Evolutionary conservation across 2,329 filamentous ascomycete genomes (phyloP).

Genomic region (Cadophora sp.): DNA sequence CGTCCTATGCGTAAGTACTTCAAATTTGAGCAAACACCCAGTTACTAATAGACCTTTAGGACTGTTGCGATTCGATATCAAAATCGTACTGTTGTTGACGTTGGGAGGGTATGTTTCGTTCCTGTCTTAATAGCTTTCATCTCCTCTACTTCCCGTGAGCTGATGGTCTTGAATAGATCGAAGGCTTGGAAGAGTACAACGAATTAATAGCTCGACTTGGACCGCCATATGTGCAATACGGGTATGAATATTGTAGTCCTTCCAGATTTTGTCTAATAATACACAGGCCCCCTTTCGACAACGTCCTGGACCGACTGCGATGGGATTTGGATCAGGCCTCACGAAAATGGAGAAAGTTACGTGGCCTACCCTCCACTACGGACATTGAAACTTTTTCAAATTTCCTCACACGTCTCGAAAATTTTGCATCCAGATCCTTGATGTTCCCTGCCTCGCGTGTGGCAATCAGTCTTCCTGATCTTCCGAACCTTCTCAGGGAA

Average conservation of each 20-base stretch:
- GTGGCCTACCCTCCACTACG: conserved; percentile 26
- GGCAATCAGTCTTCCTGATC: not conserved
- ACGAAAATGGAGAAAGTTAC: conserved; percentile 14
- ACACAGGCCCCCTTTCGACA: conserved; percentile 27
- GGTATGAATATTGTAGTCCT: conserved; percentile 4
- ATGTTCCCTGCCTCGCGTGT: not conserved
- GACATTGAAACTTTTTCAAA: conserved; percentile 16
- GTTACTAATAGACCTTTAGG: not conserved
- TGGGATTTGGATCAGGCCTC: conserved; percentile 25
- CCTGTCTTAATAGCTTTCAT: not conserved
- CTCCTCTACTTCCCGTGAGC: not conserved
- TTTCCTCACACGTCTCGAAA: conserved; percentile 10
- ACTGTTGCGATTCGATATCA: conserved; percentile 28
- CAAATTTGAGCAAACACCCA: not conserved
- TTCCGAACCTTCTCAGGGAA: conserved; percentile 21
- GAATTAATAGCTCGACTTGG: conserved; percentile 18
- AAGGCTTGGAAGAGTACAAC: conserved; percentile 18
- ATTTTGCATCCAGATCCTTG: not conserved
- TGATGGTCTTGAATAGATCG: conserved; percentile 12
- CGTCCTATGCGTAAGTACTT: conserved; percentile 27
- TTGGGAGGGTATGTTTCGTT: conserved; percentile 18
- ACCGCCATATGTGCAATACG: conserved; percentile 18
- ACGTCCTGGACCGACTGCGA: conserved; percentile 5
- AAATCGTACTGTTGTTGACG: conserved; percentile 20
- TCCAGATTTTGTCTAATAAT: not conserved